Evolutionary conservation across 2,329 filamentous ascomycete species (phyloP), one percentile per base, ranked within the genome.

Genomic region (Knoxdaviesia proteae): DNA sequence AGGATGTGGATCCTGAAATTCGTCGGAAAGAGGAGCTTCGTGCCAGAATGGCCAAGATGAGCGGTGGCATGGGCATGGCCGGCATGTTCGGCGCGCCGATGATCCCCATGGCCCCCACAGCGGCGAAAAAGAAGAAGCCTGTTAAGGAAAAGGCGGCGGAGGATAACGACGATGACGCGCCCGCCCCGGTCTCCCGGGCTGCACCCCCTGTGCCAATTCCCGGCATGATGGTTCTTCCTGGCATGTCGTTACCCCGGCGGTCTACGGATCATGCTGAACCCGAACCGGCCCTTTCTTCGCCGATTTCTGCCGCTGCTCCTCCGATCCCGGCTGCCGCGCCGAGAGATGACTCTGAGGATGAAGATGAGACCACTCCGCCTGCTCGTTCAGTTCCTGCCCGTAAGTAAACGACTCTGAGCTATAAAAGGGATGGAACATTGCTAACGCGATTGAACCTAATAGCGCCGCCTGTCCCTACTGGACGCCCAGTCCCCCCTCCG

Each of bases 41-140:
- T 46, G 86, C 90, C 47, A 77, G 90, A 51, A 98, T 98, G 84
- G 90, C 90, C 39, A 94, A 94, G 62, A 90, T 98, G 80, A 93
- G 88, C 50, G 88, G 88, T 44, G 88, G 88, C 29, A 94, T 94
- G 84, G 84, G 84, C 39, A 93, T 96, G 80, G 77, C 84, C 56
- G 84, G 84, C 52, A 90, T 96, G 77, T 92, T 93, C 57, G 84
- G 83, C 11, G 71, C 72, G 20, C 74, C 77, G 34, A 75, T 74
- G 46, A 72, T 84, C 56, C 71, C 77, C 10, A 69, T 80, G 61
- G 56, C 58, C 30, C 58, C 61, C n/a, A 54, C 62, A 32, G 51
- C 63, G 6, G 57, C 63, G 7, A 61, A 64, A 54, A 76, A 76
- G 58, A 76, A 75, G 56, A 71, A 70, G 54, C 7, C 49, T 5